phyloP scores from a whole-genome alignment of 139 green algal genomes.

The Chlorella sorokiniana region DNA sequence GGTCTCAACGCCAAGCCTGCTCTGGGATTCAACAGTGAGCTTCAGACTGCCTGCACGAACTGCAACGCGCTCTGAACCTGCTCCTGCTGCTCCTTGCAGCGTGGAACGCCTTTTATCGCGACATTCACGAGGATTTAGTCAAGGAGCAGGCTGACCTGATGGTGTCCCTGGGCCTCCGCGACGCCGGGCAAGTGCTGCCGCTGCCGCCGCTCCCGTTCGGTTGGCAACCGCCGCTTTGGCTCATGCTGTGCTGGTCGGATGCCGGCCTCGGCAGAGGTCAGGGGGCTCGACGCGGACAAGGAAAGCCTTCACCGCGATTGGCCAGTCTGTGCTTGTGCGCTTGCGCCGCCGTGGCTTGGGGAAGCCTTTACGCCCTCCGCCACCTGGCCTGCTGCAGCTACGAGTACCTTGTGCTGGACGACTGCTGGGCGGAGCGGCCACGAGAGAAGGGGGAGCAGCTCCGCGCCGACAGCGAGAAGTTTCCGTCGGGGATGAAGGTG shows the following conservation, averaged over 20 bases:
- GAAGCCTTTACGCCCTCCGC: not conserved
- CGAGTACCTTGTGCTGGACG: conserved; percentile 14
- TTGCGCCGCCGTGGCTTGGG: not conserved
- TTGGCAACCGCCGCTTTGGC: not conserved
- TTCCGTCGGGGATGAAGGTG: conserved; percentile 59
- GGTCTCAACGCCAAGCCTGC: conserved; percentile 28
- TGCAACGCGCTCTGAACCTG: not conserved
- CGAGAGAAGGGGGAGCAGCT: not conserved
- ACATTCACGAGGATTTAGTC: conserved; percentile 45
- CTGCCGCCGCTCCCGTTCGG: not conserved
- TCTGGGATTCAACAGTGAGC: conserved; percentile 50
- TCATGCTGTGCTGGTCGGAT: not conserved
- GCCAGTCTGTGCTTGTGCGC: not conserved
- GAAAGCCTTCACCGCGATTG: not conserved
- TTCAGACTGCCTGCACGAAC: not conserved
- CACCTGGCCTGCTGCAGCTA: not conserved
- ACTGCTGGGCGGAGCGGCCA: conserved; percentile 11
- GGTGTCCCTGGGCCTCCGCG: conserved; percentile 37
- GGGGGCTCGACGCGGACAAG: no score
- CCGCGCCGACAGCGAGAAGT: not conserved
- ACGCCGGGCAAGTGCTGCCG: conserved; percentile 28
- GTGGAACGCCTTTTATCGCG: conserved; percentile 52
- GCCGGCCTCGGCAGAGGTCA: no score
- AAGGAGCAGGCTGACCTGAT: conserved; percentile 45
- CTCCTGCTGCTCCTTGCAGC: not conserved